Evolutionary conservation across 2,329 filamentous ascomycete genomes (phyloP), one percentile per base, ranked within the genome.

Genomic region (Phaeosphaeriaceae sp.): DNA sequence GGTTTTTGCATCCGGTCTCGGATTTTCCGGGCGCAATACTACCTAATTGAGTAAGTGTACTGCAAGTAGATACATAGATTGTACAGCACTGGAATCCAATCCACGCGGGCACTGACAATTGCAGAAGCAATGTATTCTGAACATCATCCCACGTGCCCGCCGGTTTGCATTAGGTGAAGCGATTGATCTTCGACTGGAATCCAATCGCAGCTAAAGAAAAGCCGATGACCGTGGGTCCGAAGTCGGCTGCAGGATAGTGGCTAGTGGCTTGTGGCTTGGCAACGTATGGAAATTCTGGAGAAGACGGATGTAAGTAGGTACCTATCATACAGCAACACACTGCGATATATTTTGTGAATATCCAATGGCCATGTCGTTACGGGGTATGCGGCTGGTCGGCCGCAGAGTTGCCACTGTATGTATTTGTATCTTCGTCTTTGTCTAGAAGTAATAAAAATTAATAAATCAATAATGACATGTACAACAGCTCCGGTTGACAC

Each of bases 361-460:
- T n/a, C n/a, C n/a, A n/a, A 73, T 73, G 71, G 68, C 71, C 46
- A 69, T 72, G 69, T 70, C 69, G 50, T 49, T 71, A 58, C 67
- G 70, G 52, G 67, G 65, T 50, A 67, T 61, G 43, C 66, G 69
- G 37, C 60, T 68, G 30, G 36, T 74, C 55, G 58, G 66, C 42
- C 64, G 64, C 50, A 59, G 70, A 42, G 60, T 60, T 43, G 54
- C 58, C 54, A 48, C 63, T 48, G 69, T 73, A 65, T 42, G 70
- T 60, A 15, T 23, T 7, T n/a, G n/a, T n/a, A n/a, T n/a, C n/a
- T n/a, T n/a, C n/a, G n/a, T n/a, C n/a, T n/a, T n/a, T n/a, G n/a
- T n/a, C n/a, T n/a, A n/a, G n/a, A n/a, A n/a, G n/a, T n/a, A n/a
- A n/a, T n/a, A n/a, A n/a, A n/a, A n/a, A n/a, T n/a, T n/a, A n/a